Base-by-base conservation (phyloP, 2,329 filamentous ascomycete genomes). In the Penicillium sp. region DNA sequence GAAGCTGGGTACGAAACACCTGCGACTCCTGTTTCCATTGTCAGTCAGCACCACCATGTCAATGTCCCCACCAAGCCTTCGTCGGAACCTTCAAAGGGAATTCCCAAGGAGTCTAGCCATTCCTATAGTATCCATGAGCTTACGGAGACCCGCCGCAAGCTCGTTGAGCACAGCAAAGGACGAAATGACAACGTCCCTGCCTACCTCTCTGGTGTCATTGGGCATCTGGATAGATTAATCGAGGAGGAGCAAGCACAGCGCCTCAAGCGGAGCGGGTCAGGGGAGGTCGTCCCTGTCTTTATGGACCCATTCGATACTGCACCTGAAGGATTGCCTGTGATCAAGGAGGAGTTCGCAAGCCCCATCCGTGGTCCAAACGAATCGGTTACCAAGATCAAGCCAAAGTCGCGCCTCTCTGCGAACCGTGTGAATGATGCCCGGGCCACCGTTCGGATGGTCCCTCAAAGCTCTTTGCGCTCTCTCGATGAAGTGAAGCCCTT, bases 161-260 rank as follows among this genome's bases (percentile, higher is more conserved):
- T 85, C 27, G 75, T 80, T 29, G 75, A 77, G 46, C 75, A 78
- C 44, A 74, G 69, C 23, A 66, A 69, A 42, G 75, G 66, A 13
- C 74, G 61, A 60, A 74, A 60, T 58, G 72, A 60, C 57, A 75
- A 59, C 64, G 71, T 68, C 67, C 77, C 53, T 15, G 71, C 72
- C 4, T 78, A 82, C 51, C 73, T 84, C 37, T 75, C 80, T 28
- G 78, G 82, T 41, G 77, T 87, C 23, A 78, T 87, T 40, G 75
- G 75, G 7, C 78, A 83, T 53, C 72, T 84, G 10, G 81, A 84
- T 64, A 74, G 75, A 15, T 67, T 83, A 24, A 80, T 83, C 54
- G 68, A 77, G 42, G 74, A 69, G 44, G 65, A 68, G 10, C 54
- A 62, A n/a, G 37, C 31, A 3, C 50, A 47, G 23, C 50, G 56